Percentiles rank a stretch among this genome's conserved stretches.
phyloP scores from a whole-genome alignment of 1,284 basidiomycete genomes.

The Sporisorium exsertum region DNA sequence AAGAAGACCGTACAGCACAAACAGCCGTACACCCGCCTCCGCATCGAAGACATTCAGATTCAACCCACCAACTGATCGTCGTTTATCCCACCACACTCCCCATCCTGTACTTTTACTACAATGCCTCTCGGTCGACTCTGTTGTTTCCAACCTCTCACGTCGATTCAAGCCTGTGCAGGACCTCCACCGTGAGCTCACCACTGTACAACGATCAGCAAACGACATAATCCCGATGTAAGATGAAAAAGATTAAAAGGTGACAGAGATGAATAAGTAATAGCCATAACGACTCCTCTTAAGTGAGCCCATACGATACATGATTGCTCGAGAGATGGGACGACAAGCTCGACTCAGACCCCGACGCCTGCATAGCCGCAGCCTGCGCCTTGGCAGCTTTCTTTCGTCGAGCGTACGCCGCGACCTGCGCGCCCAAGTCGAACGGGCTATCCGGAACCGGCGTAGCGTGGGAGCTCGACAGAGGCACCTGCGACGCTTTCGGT shows the following conservation, averaged over 20 bases:
- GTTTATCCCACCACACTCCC: not conserved
- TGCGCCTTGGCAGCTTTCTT: constrained; percentile 36
- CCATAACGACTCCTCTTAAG: not conserved
- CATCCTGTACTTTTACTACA: not conserved
- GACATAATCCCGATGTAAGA: not conserved
- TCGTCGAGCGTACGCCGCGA: constrained; percentile 41
- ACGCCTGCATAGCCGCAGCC: constrained; percentile 28
- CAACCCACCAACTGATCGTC: constrained; percentile 28
- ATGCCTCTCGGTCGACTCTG: not conserved
- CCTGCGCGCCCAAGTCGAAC: constrained; percentile 45
- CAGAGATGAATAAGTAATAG: not conserved
- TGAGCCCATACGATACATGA: not conserved
- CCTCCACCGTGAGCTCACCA: not conserved
- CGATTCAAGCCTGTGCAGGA: not conserved
- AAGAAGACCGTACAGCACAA: constrained; percentile 85
- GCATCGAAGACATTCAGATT: constrained; percentile 66
- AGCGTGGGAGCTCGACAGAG: constrained; percentile 7
- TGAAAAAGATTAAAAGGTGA: constrained; percentile 15
- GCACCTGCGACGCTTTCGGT: constrained; percentile 26
- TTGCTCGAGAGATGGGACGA: constrained; percentile 3
- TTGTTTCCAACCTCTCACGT: not conserved
- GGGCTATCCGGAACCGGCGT: constrained; percentile 32
- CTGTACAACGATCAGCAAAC: not conserved
- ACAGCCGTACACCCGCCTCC: constrained; percentile 85
- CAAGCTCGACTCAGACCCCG: constrained; percentile 15